Percentiles rank a stretch among this genome's conserved stretches.
Evolutionary conservation across 352 stramenopile genomes (phyloP).

Genomic region (Globisporangium echinulatum): DNA sequence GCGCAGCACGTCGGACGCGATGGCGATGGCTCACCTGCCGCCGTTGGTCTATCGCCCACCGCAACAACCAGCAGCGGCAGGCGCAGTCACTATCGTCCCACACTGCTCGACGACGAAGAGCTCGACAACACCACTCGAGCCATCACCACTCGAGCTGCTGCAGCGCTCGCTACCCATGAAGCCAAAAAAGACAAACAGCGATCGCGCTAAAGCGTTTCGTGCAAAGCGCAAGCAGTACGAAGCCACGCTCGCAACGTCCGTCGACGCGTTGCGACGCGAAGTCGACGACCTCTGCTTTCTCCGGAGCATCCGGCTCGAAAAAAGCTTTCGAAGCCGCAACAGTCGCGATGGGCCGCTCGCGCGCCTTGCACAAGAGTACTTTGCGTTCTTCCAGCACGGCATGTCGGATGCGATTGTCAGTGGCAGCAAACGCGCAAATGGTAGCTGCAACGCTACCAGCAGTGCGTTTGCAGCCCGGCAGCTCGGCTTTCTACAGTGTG

Average conservation of each 20-base stretch:
- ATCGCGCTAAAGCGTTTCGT: conserved; percentile 54
- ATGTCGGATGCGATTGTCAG: conserved; percentile 18
- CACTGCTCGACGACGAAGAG: background rate
- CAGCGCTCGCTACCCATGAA: background rate
- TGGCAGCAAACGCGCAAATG: conserved; percentile 25
- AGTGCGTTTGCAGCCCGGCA: conserved; percentile 20
- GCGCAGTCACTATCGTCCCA: background rate
- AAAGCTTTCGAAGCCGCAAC: conserved; percentile 24
- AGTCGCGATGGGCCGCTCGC: conserved; percentile 34
- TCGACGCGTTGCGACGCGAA: conserved; percentile 32
- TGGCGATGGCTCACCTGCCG: background rate
- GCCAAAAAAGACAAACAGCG: conserved; percentile 53
- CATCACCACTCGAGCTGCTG: background rate
- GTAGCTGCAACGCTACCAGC: conserved; percentile 5
- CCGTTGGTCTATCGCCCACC: background rate
- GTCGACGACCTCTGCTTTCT: conserved; percentile 41
- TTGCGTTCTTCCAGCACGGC: conserved; percentile 36
- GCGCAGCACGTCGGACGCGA: background rate
- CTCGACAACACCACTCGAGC: background rate
- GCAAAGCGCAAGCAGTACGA: conserved; percentile 47
- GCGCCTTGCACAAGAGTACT: conserved; percentile 38
- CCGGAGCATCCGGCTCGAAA: conserved; percentile 32
- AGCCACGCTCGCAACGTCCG: conserved; percentile 23
- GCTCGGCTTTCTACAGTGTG: conserved; percentile 22
- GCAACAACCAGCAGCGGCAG: background rate